Conservation (phyloP, 768 basidiomycete genomes). For the Collybiopsis confluens region DNA sequence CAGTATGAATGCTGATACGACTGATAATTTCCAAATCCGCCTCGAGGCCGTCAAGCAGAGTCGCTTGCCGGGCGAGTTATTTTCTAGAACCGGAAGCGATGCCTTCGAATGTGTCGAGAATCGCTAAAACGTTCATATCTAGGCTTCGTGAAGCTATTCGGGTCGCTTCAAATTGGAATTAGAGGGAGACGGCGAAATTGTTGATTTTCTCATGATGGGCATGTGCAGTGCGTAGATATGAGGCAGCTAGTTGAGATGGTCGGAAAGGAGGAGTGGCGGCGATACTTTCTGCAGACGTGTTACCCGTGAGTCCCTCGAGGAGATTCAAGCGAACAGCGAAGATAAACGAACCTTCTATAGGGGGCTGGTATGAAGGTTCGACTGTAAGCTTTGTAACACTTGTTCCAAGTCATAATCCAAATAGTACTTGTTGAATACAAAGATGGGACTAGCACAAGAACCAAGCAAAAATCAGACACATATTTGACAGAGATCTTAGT, state of each 20-base stretch:
- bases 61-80: conserved; percentile 65
- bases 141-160: conserved; percentile 70
- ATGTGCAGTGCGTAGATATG: conserved; percentile 61
- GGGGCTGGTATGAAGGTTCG: conserved; percentile 58
- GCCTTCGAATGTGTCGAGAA: conserved; percentile 65
- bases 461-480: no score
- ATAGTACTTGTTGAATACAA: conserved; percentile 80
- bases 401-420: conserved; percentile 67
- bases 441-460: no score
- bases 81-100: conserved; percentile 50
- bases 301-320: conserved; percentile 6
- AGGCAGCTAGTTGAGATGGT: conserved; percentile 60
- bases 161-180: conserved; percentile 64
- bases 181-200: conserved; percentile 47
- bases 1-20: conserved; percentile 63
- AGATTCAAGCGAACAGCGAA: no score
- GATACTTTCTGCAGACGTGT: conserved; percentile 42
- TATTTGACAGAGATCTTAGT: no score
- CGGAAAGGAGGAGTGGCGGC: conserved; percentile 71
- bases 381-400: conserved; percentile 59
- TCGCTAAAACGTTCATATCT: conserved; percentile 68
- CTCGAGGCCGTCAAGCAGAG: conserved; percentile 58
- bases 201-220: conserved; percentile 60
- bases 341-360: conserved; percentile 56
- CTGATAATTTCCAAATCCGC: conserved; percentile 70